These are phyloP conservation scores for Claviceps humidiphila DNA, from an alignment of 2,329 filamentous ascomycete species.

Conservation along the genomic window DNA sequence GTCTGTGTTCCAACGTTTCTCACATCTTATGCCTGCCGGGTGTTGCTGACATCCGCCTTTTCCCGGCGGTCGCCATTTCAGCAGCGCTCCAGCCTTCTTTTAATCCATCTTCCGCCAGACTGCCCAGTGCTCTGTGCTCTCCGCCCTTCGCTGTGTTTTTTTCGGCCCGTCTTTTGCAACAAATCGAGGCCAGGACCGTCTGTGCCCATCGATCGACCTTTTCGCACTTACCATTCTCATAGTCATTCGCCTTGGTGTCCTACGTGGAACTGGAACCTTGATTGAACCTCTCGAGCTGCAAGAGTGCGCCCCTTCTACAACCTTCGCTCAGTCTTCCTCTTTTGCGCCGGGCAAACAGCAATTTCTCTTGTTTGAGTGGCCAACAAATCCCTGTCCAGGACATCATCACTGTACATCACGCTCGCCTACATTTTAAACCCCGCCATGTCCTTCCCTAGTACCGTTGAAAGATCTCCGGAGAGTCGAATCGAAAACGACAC, in stretches of 20 bases:
- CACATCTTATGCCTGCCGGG: too few species aligned
- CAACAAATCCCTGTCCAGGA: neutral
- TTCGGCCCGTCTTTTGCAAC: neutral
- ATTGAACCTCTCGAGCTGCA: neutral
- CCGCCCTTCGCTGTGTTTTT: conserved; percentile 12
- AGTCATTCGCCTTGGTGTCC: neutral
- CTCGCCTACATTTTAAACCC: neutral
- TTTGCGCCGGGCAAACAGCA: neutral
- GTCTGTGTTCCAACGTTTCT: conserved; percentile 1
- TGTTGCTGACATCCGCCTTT: conserved; percentile 2
- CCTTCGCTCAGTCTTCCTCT: neutral
- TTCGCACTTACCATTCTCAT: neutral
- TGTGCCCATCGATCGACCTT: neutral
- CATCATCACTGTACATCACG: neutral
- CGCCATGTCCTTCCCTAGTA: conserved; percentile 35
- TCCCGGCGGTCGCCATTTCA: conserved; percentile 1
- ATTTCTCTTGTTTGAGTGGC: neutral
- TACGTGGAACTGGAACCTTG: neutral
- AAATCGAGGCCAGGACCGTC: neutral
- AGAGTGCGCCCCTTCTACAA: neutral
- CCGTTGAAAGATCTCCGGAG: conserved; percentile 32
- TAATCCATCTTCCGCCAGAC: neutral
- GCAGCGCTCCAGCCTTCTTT: neutral
- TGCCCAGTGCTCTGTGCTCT: conserved; percentile 9
- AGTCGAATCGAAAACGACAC: conserved; percentile 23